Conservation (phyloP, 192 early-diverging fungal genomes). For the Backusella tuberculispora region DNA sequence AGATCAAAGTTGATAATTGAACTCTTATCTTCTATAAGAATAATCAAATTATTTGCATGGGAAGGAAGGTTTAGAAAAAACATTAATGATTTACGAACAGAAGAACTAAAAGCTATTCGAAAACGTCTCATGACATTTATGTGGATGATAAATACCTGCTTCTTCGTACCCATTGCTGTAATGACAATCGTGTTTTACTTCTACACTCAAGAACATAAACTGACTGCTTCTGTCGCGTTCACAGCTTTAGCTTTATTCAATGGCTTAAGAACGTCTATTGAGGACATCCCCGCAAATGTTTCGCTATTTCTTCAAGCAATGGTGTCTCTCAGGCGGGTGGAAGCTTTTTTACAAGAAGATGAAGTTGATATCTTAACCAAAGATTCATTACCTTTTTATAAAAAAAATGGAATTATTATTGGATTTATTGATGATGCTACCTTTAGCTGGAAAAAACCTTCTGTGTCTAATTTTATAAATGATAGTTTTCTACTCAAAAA, state of each 20-base stretch:
- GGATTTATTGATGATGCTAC: background rate
- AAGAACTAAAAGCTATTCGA: background rate
- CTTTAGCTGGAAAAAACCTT: background rate
- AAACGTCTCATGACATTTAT: constrained; percentile 2
- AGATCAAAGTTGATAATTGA: background rate
- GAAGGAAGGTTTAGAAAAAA: background rate
- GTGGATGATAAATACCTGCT: background rate
- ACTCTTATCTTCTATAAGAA: background rate
- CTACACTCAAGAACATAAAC: background rate
- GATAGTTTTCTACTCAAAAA: constrained; percentile 42
- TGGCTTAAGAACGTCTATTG: background rate
- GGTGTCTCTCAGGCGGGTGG: background rate
- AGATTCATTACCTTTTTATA: background rate
- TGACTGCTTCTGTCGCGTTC: background rate
- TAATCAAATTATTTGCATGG: background rate
- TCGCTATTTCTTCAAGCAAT: background rate
- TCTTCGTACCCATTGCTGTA: background rate
- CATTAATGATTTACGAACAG: background rate
- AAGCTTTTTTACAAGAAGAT: background rate
- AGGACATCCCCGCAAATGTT: background rate
- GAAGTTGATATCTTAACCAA: background rate
- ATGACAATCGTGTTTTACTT: background rate
- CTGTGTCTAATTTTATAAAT: background rate
- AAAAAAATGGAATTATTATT: background rate
- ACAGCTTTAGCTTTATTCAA: background rate